Evolutionary conservation across 1,139 yeast genomes (phyloP).

Genomic region (Nakaseomyces sp.): DNA sequence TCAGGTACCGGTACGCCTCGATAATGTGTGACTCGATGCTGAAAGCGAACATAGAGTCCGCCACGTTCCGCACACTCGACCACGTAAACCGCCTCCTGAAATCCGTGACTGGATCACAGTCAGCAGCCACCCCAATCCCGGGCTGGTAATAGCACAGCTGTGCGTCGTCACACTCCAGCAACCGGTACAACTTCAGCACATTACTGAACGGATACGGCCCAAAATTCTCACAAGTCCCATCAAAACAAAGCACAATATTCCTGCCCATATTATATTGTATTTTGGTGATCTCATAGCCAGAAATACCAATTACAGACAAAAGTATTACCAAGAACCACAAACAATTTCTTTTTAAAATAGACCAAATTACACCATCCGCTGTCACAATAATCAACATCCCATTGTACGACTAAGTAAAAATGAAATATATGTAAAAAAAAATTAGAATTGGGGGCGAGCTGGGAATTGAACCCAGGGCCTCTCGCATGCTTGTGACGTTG

Average conservation of each 20-base stretch:
- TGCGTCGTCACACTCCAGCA: constrained; percentile 39
- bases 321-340: too few relatives aligned
- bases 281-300: too few relatives aligned
- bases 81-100: constrained; percentile 17
- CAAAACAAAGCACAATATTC: constrained; percentile 48
- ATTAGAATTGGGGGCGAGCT: constrained; percentile 8
- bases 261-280: constrained; percentile 16
- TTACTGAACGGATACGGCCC: constrained; percentile 50
- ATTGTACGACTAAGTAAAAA: not conserved
- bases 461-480: constrained; percentile 11
- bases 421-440: constrained; percentile 6
- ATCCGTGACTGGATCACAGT: constrained; percentile 33
- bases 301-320: too few relatives aligned
- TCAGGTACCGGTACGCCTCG: constrained; percentile 46
- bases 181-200: constrained; percentile 43
- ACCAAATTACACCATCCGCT: not conserved
- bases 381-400: constrained; percentile 2
- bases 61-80: constrained; percentile 21
- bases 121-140: constrained; percentile 49
- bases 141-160: constrained; percentile 60
- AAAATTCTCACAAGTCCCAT: constrained; percentile 54
- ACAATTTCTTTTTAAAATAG: not conserved
- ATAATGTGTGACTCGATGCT: constrained; percentile 47
- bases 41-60: constrained; percentile 48
- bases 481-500: constrained; percentile 8